Evolutionary conservation across 768 basidiomycete genomes (phyloP), one percentile per base, ranked within the genome.

Genomic region (Albatrellus ellisii): DNA sequence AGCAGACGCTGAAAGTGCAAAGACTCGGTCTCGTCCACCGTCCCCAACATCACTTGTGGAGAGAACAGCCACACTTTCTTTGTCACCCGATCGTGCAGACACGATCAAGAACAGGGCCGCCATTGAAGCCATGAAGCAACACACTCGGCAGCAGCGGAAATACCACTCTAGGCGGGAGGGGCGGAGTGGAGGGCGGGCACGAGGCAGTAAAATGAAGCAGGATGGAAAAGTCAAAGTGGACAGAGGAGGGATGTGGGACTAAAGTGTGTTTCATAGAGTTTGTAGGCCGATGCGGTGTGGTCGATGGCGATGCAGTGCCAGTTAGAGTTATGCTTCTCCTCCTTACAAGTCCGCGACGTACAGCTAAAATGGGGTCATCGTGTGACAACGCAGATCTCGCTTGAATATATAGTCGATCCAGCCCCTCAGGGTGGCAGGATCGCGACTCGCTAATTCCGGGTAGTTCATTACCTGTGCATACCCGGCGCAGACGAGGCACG

Each of bases 161-260:
- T 73, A 84, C 56, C 89, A 92, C 62, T 76, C 83, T 1, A 85
- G 79, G 59, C 73, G 77, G 47, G 68, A 71, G 6, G 67, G 67
- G 3, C 70, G 73, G 41, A 67, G 75, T 22, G 68, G 65, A 11
- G 83, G 83, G 20, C 66, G 85, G 28, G 65, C 76, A 18, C 76
- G 78, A 49, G 89, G 89, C 17, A 88, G 83, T 56, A 92, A 92
- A 57, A 79, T 79, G 42, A 92, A 88, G 62, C 76, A 78, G 54
- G 84, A 89, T 53, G 70, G 61, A 24, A 66, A 73, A 44, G 70
- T 86, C 9, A 77, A 73, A 52, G 37, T 73, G 31, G 80, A 80
- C 53, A 64, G 62, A 39, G 64, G 72, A 14, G 58, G 52, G 12
- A 46, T 76, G 29, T 85, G 78, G 78, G 75, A 72, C 35, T 79